A percentile compares a stretch with the other conserved stretches of the same genome.
These are phyloP conservation scores for Paraurostyla sp. DNA, from an alignment of 73 alveolate species.

Conservation along the genomic window DNA sequence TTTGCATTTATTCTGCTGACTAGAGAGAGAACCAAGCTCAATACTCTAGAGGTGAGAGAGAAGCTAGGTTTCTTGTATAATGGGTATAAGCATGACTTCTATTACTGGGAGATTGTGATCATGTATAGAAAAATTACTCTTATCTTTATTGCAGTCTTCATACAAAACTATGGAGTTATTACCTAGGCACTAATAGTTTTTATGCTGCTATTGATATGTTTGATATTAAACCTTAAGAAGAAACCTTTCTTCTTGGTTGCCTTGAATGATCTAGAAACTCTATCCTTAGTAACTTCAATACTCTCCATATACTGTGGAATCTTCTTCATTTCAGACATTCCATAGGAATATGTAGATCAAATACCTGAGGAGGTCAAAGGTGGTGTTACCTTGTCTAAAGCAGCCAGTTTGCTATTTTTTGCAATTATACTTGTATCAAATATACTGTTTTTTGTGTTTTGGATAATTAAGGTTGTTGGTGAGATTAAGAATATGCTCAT, in stretches of 20 bases:
- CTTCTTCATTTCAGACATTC: slow-evolving; percentile 65
- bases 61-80: slow-evolving; percentile 80
- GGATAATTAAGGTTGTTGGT: neutral
- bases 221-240: slow-evolving; percentile 33
- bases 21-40: slow-evolving; percentile 38
- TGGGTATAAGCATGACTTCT: slow-evolving; percentile 76
- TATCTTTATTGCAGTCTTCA: slow-evolving; percentile 70
- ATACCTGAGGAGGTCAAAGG: slow-evolving; percentile 20
- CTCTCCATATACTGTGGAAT: slow-evolving; percentile 74
- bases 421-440: slow-evolving; percentile 2
- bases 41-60: slow-evolving; percentile 49
- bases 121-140: slow-evolving; percentile 66
- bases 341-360: neutral
- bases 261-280: slow-evolving; percentile 66
- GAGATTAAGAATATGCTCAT: slow-evolving; percentile 16
- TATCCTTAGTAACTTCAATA: slow-evolving; percentile 47
- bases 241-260: slow-evolving; percentile 56
- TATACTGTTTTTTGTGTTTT: neutral
- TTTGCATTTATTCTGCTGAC: slow-evolving; percentile 51
- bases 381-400: neutral
- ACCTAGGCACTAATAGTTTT: slow-evolving; percentile 75
- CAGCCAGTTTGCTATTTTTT: neutral
- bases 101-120: slow-evolving; percentile 81
- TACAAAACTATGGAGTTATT: slow-evolving; percentile 58
- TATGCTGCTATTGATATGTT: slow-evolving; percentile 55